Evolutionary conservation across 352 stramenopile genomes (phyloP).

Genomic region (Phytophthora macrochlamydospora): DNA sequence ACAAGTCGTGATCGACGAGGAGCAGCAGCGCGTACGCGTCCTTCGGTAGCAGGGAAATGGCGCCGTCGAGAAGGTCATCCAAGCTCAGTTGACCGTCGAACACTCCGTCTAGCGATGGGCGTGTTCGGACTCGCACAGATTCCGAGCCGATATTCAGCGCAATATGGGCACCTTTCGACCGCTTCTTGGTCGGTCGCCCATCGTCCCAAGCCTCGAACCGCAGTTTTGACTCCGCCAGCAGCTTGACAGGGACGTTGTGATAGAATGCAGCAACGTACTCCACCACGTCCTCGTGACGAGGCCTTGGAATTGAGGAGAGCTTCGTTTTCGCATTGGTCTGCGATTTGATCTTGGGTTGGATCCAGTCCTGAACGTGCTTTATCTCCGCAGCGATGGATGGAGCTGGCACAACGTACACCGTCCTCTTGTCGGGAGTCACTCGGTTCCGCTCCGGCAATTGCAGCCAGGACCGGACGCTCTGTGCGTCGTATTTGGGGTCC

Average conservation of each 20-base stretch:
- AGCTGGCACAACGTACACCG: slow-evolving; percentile 25
- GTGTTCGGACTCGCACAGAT: slow-evolving; percentile 22
- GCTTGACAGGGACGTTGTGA: slow-evolving; percentile 20
- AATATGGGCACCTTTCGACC: slow-evolving; percentile 16
- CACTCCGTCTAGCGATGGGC: slow-evolving; percentile 21
- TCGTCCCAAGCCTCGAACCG: slow-evolving; percentile 25
- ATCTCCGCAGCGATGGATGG: slow-evolving; percentile 17
- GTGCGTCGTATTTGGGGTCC: slow-evolving; percentile 21
- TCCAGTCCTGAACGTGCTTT: slow-evolving; percentile 20
- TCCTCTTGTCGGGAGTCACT: slow-evolving; percentile 20
- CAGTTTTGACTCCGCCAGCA: slow-evolving; percentile 19
- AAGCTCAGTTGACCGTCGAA: slow-evolving; percentile 22
- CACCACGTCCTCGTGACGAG: slow-evolving; percentile 10
- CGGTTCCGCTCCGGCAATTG: slow-evolving; percentile 20
- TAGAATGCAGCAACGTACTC: slow-evolving; percentile 25
- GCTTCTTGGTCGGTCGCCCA: slow-evolving; percentile 13
- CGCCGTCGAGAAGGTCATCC: slow-evolving; percentile 26
- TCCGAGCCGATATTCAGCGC: slow-evolving; percentile 21
- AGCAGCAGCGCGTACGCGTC: slow-evolving; percentile 27
- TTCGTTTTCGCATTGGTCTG: background rate
- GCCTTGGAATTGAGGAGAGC: slow-evolving; percentile 6
- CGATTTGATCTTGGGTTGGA: slow-evolving; percentile 14
- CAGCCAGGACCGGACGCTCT: slow-evolving; percentile 28
- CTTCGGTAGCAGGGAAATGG: slow-evolving; percentile 15
- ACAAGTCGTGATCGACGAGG: slow-evolving; percentile 29